Conservation (phyloP, 2,329 filamentous ascomycete genomes). For the Pleoardoris graminearum region DNA sequence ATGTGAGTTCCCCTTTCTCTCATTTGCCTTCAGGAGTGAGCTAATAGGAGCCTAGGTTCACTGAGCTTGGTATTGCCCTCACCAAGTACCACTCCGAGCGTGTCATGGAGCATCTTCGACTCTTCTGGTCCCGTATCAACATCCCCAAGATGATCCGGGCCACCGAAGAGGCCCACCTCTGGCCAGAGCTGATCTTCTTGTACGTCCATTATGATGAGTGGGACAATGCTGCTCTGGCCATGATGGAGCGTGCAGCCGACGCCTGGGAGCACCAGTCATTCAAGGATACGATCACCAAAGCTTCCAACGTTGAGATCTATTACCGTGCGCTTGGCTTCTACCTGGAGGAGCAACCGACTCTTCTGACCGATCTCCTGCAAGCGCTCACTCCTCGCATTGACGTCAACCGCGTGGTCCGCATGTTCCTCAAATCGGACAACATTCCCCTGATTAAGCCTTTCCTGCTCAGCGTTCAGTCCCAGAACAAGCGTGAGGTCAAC, state of each 20-base stretch:
- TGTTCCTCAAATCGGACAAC: constrained; percentile 99
- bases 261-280: constrained; percentile 99
- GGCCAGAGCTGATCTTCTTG: constrained; percentile 96
- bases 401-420: constrained; percentile 97
- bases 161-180: constrained; percentile 91
- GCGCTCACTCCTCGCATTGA: constrained; percentile 91
- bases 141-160: constrained; percentile 95
- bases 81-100: constrained; percentile 94
- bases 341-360: constrained; percentile 91
- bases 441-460: constrained; percentile 98
- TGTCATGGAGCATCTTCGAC: constrained; percentile 97
- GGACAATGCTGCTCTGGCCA: constrained; percentile 93
- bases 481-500: constrained; percentile 98
- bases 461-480: constrained; percentile 90
- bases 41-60: constrained; percentile 68
- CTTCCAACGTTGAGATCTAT: constrained; percentile 98
- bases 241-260: constrained; percentile 97
- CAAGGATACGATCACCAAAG: constrained; percentile 98
- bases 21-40: neutral
- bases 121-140: constrained; percentile 98
- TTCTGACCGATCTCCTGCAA: constrained; percentile 94
- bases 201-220: constrained; percentile 99
- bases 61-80: constrained; percentile 85
- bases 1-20: neutral
- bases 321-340: constrained; percentile 98